A percentile compares a stretch with the other conserved stretches of the same genome.
Conservation (phyloP, 225 moss, liverwort and hornwort genomes). For the Anthoceros angustus region DNA sequence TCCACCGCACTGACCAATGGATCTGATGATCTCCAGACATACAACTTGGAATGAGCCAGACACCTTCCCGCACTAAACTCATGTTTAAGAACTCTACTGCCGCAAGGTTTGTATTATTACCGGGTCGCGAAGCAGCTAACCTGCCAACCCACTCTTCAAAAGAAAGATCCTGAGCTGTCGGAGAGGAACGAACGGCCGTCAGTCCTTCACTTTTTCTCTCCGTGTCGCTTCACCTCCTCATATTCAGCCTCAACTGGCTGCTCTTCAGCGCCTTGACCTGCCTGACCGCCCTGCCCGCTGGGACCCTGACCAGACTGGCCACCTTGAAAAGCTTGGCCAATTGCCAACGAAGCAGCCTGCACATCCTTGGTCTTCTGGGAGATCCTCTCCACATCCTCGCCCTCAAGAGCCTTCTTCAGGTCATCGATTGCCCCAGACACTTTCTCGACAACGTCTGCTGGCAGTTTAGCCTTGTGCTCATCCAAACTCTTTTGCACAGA, state of each 20-base stretch:
- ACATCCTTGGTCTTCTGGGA: conserved; percentile 38
- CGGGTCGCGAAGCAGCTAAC: not conserved
- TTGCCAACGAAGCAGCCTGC: conserved; percentile 67
- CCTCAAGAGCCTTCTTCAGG: conserved; percentile 42
- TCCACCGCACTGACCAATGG: too few species aligned
- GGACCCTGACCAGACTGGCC: conserved; percentile 19
- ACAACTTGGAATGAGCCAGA: too few species aligned
- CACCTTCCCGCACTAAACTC: too few species aligned
- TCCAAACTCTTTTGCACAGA: conserved; percentile 57
- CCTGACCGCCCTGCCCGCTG: conserved; percentile 14
- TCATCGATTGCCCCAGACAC: conserved; percentile 35
- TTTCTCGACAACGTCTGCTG: conserved; percentile 43
- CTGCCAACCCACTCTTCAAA: not conserved
- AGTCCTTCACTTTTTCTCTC: conserved; percentile 45
- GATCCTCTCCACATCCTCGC: conserved; percentile 49
- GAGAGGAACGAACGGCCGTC: too few species aligned
- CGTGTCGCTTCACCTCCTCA: conserved; percentile 64
- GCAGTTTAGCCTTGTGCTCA: conserved; percentile 65
- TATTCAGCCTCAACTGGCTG: conserved; percentile 67
- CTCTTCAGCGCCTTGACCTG: conserved; percentile 60
- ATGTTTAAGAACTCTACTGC: not conserved
- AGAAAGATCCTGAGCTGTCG: not conserved
- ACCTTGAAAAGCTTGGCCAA: conserved; percentile 52
- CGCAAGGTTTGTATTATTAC: not conserved
- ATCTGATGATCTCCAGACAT: too few species aligned